A percentile compares a stretch with the other conserved stretches of the same genome.
phyloP scores from a whole-genome alignment of 2,329 filamentous ascomycete genomes.

The Penicillium hesseltinei region DNA sequence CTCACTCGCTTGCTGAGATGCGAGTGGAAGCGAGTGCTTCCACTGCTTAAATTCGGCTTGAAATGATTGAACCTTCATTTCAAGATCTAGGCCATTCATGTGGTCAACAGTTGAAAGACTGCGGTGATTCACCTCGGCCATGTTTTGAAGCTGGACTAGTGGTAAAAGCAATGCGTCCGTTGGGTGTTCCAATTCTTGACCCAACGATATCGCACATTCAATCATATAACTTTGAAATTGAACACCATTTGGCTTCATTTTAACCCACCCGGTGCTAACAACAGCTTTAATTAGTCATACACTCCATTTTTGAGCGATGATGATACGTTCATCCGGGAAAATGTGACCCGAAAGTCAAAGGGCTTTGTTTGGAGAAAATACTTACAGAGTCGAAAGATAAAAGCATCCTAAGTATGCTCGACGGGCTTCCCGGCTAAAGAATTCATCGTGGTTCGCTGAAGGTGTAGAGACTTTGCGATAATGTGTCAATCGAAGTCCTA shows the following conservation, averaged over 20 bases:
- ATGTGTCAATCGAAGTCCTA: not conserved
- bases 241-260: not conserved
- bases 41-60: not conserved
- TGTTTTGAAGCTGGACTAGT: not conserved
- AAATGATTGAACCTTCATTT: not conserved
- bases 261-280: not conserved
- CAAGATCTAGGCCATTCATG: not conserved
- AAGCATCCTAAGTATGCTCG: not conserved
- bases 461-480: not conserved
- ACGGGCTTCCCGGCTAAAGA: not conserved
- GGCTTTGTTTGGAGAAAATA: not conserved
- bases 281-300: not conserved
- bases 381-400: not conserved
- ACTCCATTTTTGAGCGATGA: not conserved
- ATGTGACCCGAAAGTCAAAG: not conserved
- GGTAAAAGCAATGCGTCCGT: not conserved
- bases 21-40: not conserved
- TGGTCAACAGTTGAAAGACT: not conserved
- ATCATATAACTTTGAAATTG: not conserved
- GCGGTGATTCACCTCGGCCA: not conserved
- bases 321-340: not conserved
- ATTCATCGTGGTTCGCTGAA: not conserved
- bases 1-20: not conserved
- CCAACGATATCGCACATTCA: not conserved
- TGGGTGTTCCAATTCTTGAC: not conserved